Evolutionary conservation across 805 yeast genomes (phyloP).

Genomic region (Lachancea thermotolerans): DNA sequence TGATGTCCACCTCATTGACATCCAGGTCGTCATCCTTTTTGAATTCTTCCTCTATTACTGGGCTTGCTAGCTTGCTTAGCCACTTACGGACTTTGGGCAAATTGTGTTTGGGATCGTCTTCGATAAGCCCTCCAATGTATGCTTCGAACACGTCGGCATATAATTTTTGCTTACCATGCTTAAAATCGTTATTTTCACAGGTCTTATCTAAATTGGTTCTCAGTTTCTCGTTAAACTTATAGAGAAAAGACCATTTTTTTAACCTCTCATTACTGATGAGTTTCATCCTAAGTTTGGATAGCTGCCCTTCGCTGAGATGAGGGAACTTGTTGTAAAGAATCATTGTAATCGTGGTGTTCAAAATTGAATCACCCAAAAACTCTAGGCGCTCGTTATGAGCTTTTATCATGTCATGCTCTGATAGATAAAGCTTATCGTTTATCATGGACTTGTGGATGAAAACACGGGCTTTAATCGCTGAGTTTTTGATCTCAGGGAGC

Average conservation of each 20-base stretch:
- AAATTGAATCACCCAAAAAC: slow-evolving; percentile 82
- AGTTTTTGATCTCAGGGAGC: slow-evolving; percentile 60
- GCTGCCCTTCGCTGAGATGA: slow-evolving; percentile 68
- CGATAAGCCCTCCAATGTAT: slow-evolving; percentile 79
- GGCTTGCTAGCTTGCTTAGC: slow-evolving; percentile 47
- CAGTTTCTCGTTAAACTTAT: slow-evolving; percentile 57
- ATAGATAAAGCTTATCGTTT: slow-evolving; percentile 48
- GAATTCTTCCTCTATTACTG: slow-evolving; percentile 32
- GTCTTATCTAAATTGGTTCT: slow-evolving; percentile 40
- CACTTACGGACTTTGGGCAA: slow-evolving; percentile 47
- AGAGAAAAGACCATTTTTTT: slow-evolving; percentile 60
- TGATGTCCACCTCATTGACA: slow-evolving; percentile 39
- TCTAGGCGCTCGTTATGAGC: slow-evolving; percentile 83
- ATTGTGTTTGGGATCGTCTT: slow-evolving; percentile 40
- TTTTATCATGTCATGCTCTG: slow-evolving; percentile 49
- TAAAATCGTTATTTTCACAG: slow-evolving; percentile 25
- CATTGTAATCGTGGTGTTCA: slow-evolving; percentile 65
- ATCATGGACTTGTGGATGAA: slow-evolving; percentile 76
- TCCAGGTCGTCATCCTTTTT: slow-evolving; percentile 23
- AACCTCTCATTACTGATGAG: slow-evolving; percentile 69
- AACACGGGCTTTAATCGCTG: slow-evolving; percentile 56
- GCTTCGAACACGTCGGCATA: slow-evolving; percentile 93
- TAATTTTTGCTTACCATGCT: slow-evolving; percentile 56
- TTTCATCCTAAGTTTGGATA: slow-evolving; percentile 62
- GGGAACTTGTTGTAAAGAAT: slow-evolving; percentile 64